Evolutionary conservation across 2,329 filamentous ascomycete genomes (phyloP).

Genomic region (Botrytis hyacinthi): DNA sequence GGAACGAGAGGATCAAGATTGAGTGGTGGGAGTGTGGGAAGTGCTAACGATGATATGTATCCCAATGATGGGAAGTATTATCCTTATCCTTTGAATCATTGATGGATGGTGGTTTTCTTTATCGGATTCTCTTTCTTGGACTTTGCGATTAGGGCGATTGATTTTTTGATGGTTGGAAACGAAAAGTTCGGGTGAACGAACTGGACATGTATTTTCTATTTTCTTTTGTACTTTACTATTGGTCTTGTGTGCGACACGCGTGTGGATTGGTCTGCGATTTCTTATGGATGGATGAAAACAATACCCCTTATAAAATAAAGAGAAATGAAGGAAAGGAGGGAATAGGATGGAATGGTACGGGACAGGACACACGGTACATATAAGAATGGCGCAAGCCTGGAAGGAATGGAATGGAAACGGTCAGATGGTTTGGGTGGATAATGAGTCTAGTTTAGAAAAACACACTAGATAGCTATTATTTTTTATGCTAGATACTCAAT

Average conservation of each 20-base stretch:
- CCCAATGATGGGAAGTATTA: slow-evolving; percentile 36
- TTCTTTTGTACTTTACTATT: not conserved
- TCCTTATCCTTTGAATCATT: slow-evolving; percentile 21
- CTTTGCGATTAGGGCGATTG: not conserved
- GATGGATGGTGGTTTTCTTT: not conserved
- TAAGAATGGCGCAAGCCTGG: slow-evolving; percentile 14
- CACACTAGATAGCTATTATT: slow-evolving; percentile 1
- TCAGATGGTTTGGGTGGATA: not conserved
- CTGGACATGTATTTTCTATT: not conserved
- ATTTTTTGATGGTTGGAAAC: not conserved
- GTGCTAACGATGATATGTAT: slow-evolving; percentile 13
- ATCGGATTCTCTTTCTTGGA: not conserved
- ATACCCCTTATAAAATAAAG: not conserved
- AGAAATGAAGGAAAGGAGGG: not conserved
- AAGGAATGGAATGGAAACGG: not conserved
- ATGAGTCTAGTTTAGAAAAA: not conserved
- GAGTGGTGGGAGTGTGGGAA: slow-evolving; percentile 13
- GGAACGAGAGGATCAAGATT: not conserved
- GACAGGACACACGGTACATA: not conserved
- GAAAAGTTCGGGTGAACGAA: not conserved
- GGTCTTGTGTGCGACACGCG: not conserved
- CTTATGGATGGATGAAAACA: not conserved
- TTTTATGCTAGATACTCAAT: not conserved
- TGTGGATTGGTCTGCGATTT: not conserved
- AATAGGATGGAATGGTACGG: not conserved